Evolutionary conservation across 2,329 filamentous ascomycete genomes (phyloP).

Genomic region (Bisporella sp.): DNA sequence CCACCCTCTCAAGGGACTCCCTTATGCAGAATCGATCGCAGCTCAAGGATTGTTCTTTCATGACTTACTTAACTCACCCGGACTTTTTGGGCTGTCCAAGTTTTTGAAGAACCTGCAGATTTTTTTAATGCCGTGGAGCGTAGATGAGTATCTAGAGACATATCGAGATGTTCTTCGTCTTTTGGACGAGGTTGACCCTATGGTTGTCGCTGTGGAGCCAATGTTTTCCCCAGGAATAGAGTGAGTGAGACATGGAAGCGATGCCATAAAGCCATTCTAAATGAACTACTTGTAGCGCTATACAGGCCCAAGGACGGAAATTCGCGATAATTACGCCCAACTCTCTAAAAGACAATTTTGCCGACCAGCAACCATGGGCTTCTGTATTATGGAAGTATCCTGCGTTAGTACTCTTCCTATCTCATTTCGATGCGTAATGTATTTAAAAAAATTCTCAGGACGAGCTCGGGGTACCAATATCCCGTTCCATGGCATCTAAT

Average conservation of each 20-base stretch:
- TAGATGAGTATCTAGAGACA: conserved; percentile 33
- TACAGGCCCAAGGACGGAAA: conserved; percentile 11
- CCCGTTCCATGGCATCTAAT: background rate
- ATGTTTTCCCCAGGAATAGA: conserved; percentile 37
- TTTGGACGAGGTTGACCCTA: conserved; percentile 31
- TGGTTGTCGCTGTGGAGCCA: conserved; percentile 36
- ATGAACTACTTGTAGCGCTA: too few species aligned
- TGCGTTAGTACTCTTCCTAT: conserved; percentile 25
- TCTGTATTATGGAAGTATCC: conserved; percentile 32
- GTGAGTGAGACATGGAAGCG: conserved; percentile 30
- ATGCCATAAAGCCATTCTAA: too few species aligned
- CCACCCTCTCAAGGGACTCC: conserved; percentile 14
- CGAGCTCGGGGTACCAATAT: background rate
- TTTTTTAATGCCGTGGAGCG: too few species aligned
- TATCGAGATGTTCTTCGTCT: conserved; percentile 33
- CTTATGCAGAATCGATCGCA: conserved; percentile 1
- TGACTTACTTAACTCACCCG: conserved; percentile 25
- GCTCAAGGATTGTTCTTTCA: conserved; percentile 7
- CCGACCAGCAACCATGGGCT: conserved; percentile 31
- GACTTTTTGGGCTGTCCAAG: too few species aligned
- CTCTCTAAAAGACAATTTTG: conserved; percentile 34
- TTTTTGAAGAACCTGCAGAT: too few species aligned
- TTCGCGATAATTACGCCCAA: conserved; percentile 38
- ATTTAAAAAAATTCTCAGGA: background rate
- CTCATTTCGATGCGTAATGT: background rate